Evolutionary conservation across 345 rosid species (phyloP), one percentile per base, ranked within the genome.

Genomic region (Noccaea caerulescens): DNA sequence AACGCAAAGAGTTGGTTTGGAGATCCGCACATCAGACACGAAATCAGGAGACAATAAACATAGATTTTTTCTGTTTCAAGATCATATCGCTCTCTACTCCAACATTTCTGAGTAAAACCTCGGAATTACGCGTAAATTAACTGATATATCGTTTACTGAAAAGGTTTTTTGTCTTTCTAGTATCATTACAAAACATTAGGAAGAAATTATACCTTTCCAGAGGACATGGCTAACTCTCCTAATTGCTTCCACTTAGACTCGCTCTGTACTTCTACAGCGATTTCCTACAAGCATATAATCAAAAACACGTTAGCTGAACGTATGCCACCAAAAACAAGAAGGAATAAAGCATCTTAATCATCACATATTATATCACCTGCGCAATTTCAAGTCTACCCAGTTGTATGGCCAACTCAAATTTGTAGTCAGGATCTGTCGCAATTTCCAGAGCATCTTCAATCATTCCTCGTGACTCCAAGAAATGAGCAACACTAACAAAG

Each of bases 401-500:
- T 76, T 92, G 99, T 69, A 95, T 82, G 66, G 99, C 99, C 55
- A 95, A 82, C 81, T 92, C 98, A 74, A 95, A 92, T 82, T 83
- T 88, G 81, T 95, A 95, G 80, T 95, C 96, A 66, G 96, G 94
- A 64, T 95, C 99, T 2, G 90, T 92, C 10, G 99, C 99, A 76
- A 92, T 96, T 79, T 92, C 98, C 66, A 95, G 72, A 75, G 99
- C 99, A 50, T 88, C 88, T 82, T 95, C 97, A 63, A 90, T 71
- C 99, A 95, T 95, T 58, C 96, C 96, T 42, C 97, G 88, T 44
- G 99, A 88, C 83, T 95, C 99, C 92, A 95, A 81, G 87, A 95
- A 95, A 67, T 57, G 98, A 65, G 99, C 98, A 83, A 95, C 98
- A 75, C 99, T 95, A 66, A 71, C 77, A 81, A 81, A 74, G 50